phyloP scores from a whole-genome alignment of 352 stramenopile genomes.

The Pythium myriotylum region DNA sequence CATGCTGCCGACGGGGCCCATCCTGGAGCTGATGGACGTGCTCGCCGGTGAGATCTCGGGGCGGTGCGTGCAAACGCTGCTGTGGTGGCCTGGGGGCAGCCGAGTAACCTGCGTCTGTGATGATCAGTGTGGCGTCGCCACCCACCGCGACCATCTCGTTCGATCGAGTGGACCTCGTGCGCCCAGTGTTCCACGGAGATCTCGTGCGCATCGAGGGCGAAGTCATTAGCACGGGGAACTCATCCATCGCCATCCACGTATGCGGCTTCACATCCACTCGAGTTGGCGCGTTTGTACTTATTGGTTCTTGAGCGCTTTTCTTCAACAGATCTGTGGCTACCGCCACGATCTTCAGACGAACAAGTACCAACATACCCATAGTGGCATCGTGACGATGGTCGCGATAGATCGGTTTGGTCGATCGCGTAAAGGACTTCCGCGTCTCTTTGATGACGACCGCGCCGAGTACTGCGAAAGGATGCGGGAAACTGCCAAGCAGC shows the following conservation, averaged over 20 bases:
- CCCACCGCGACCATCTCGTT: slow-evolving; percentile 37
- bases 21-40: slow-evolving; percentile 42
- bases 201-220: slow-evolving; percentile 38
- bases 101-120: no score
- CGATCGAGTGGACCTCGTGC: slow-evolving; percentile 37
- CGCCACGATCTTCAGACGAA: slow-evolving; percentile 32
- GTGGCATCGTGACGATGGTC: slow-evolving; percentile 41
- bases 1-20: slow-evolving; percentile 34
- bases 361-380: slow-evolving; percentile 38
- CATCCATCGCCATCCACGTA: slow-evolving; percentile 37
- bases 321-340: slow-evolving; percentile 26
- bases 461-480: slow-evolving; percentile 20
- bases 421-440: slow-evolving; percentile 31
- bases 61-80: slow-evolving; percentile 19
- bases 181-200: slow-evolving; percentile 41
- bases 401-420: slow-evolving; percentile 35
- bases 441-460: slow-evolving; percentile 24
- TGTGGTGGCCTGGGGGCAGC: no score
- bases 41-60: slow-evolving; percentile 29
- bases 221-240: slow-evolving; percentile 38
- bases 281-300: background rate
- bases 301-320: background rate
- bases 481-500: slow-evolving; percentile 28
- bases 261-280: background rate
- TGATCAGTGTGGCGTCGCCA: slow-evolving; percentile 12